Base-by-base conservation (phyloP, 129 eudicot species). In the Pittosporum tobira region DNA sequence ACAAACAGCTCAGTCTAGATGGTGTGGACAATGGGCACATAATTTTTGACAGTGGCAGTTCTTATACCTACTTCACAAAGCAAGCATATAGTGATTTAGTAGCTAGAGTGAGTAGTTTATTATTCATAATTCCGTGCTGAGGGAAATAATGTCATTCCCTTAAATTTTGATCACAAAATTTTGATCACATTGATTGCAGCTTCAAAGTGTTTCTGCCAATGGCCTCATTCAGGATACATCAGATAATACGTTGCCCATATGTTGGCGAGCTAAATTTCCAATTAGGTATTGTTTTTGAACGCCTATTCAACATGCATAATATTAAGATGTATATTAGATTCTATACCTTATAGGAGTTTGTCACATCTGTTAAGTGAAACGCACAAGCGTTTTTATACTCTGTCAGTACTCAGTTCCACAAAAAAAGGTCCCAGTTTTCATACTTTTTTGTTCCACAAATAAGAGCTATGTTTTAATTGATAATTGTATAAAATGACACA, bases 21-120 rank as follows among this genome's bases (percentile, higher is more conserved):
- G 66, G 73, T 49, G 42, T 36, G 25, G 64, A 52, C 28, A 65
- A 60, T 47, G 80, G 85, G 36, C 72, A 67, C 22, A 63, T 79
- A 28, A 73, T 86, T 34, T 76, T 86, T 44, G 95, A 86, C 53
- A 86, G 82, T 63, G 95, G 95, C 72, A 86, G 95, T 71, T 82
- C 95, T 49, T 86, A 79, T 64, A 78, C 95, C 12, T 86, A 86
- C 79, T 82, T 86, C 54, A 57, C 87, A 27, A 63, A 68, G 61
- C 77, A 74, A 71, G 87, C 95, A 42, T 86, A 86, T 77, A 38
- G 64, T 29, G 88, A 82, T 63, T 65, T 86, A 36, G 54, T 73
- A 65, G 59, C 56, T 60, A 58, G 27, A 21, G 94, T 85, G 48
- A 72, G 81, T 71, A 45, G 5, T 51, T 47, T 68, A 30, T 9